Base-by-base conservation (phyloP, 768 basidiomycete genomes). In the Arthromyces matolae region DNA sequence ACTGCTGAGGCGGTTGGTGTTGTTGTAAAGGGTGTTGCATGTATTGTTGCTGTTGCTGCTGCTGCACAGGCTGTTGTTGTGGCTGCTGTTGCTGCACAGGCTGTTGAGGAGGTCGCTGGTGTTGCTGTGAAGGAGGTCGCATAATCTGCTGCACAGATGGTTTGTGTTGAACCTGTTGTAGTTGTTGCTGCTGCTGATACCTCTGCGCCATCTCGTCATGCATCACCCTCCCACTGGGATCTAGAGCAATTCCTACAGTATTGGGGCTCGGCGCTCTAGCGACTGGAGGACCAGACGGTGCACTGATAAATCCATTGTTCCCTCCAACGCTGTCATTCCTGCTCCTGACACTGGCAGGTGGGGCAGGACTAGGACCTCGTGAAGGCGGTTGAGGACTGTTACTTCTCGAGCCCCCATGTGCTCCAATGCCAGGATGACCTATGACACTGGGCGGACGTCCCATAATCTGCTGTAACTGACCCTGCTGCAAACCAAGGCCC, bases 341-440 rank as follows among this genome's bases (percentile, higher is more conserved):
- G 16, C 24, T 46, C n/a, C 35, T 32, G n/a, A 36, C 10, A 16
- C 34, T 40, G 6, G 59, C 54, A 43, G 60, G 63, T 1, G 72
- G 73, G 8, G 72, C 71, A 20, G 81, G 85, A 53, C 81, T 83
- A 13, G 79, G 72, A 7, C 72, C 77, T 28, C 78, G 73, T 34
- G 77, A 80, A 12, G 69, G 60, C 9, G 85, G 81, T 40, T 80
- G 76, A 5, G 84, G 81, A 56, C 83, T 86, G 18, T 78, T 77
- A 50, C 77, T 83, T 33, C 81, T 60, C 10, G 80, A 76, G 25
- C 77, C 49, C 0, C 57, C 84, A 61, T 83, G 84, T 14, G 88
- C 84, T 12, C 93, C 93, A 48, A 96, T 82, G 1, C 93, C 93
- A 0, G 82, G 80, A 60, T 86, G 89, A 0, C 87, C 91, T 34